Percentiles rank a stretch among this genome's conserved stretches.
These are phyloP conservation scores for Euptelea pleiosperma DNA, from an alignment of 164 flowering plant species.

Conservation along the genomic window DNA sequence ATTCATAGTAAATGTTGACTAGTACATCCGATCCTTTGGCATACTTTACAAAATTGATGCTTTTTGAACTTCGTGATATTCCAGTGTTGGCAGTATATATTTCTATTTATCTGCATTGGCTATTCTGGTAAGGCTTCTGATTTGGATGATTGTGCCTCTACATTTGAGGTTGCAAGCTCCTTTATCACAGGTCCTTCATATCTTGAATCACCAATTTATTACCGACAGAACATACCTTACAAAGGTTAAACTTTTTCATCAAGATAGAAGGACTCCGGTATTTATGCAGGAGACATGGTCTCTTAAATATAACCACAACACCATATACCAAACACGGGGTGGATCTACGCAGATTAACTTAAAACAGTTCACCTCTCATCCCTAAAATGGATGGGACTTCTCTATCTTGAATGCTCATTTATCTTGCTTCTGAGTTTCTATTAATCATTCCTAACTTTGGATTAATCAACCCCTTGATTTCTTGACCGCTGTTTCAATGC, in stretches of 20 bases:
- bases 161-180: background rate
- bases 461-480: background rate
- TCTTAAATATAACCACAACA: no score
- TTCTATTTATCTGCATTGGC: background rate
- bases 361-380: no score
- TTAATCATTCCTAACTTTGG: background rate
- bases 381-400: background rate
- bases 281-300: no score
- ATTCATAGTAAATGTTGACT: background rate
- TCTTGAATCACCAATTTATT: no score
- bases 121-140: background rate
- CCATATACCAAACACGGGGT: no score
- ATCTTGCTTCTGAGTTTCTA: background rate
- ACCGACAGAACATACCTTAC: no score
- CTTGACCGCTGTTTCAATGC: slow-evolving; percentile 13
- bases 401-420: background rate
- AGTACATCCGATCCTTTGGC: no score
- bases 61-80: background rate
- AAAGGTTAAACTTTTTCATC: no score
- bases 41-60: no score
- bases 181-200: background rate
- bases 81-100: background rate
- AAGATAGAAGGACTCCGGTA: no score
- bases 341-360: no score
- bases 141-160: background rate